These are phyloP conservation scores for Escallonia herrerae DNA, from an alignment of 129 eudicot genomes.

Conservation along the genomic window DNA sequence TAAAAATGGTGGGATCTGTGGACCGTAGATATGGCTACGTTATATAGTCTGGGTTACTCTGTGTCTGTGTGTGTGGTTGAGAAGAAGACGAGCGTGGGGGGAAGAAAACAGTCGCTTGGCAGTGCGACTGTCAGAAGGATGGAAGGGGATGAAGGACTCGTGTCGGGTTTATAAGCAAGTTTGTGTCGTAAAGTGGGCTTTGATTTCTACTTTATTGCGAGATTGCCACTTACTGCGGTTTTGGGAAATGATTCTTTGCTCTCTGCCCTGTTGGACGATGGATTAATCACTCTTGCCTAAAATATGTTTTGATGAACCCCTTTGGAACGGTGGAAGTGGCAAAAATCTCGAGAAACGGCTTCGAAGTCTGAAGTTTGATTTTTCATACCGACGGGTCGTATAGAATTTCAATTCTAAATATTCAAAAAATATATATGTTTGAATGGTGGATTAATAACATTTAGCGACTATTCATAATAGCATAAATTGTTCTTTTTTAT, in stretches of 20 bases:
- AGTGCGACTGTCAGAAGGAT: conserved; percentile 22
- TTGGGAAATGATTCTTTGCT: no score
- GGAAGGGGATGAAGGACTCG: conserved; percentile 30
- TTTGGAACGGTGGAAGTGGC: no score
- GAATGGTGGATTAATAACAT: background rate
- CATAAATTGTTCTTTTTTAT: background rate
- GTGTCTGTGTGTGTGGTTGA: background rate
- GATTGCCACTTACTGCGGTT: conserved; percentile 14
- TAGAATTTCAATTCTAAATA: no score
- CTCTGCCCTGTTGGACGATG: no score
- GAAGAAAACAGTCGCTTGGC: conserved; percentile 18
- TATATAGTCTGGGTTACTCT: background rate
- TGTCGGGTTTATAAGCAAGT: conserved; percentile 44
- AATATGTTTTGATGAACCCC: no score
- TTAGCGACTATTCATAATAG: no score
- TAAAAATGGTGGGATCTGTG: background rate
- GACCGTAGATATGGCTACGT: background rate
- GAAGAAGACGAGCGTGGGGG: background rate
- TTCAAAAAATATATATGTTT: no score
- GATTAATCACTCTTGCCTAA: no score
- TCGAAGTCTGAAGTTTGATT: no score
- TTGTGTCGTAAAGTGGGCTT: background rate
- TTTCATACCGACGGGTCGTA: background rate
- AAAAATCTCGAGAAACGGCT: no score
- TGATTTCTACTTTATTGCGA: conserved; percentile 10